Conservation (phyloP, 345 rosid genomes). For the Abelmoschus esculentus region DNA sequence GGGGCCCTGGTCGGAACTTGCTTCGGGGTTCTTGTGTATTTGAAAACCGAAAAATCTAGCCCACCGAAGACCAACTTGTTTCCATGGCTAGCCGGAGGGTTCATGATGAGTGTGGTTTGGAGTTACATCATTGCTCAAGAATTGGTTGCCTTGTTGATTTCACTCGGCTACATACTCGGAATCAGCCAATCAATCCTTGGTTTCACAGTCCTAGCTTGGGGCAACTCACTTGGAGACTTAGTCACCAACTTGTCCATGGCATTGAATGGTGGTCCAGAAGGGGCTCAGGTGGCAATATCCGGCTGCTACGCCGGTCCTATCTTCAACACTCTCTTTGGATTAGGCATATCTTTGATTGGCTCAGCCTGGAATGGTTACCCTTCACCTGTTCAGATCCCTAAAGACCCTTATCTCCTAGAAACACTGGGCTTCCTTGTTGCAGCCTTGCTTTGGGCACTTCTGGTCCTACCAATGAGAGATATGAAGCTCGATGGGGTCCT, state of each 20-base stretch:
- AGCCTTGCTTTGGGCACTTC: slow-evolving; percentile 78
- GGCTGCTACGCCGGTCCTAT: slow-evolving; percentile 93
- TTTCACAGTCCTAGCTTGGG: slow-evolving; percentile 88
- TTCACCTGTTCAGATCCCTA: slow-evolving; percentile 35
- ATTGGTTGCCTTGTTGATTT: slow-evolving; percentile 63
- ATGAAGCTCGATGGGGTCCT: slow-evolving; percentile 64
- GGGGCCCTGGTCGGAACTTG: slow-evolving; percentile 36
- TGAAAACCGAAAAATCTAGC: slow-evolving; percentile 39
- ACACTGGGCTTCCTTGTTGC: slow-evolving; percentile 58
- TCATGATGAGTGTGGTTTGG: slow-evolving; percentile 85
- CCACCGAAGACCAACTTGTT: slow-evolving; percentile 59
- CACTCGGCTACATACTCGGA: slow-evolving; percentile 58
- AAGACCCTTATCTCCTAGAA: slow-evolving; percentile 54
- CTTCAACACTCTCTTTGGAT: slow-evolving; percentile 67
- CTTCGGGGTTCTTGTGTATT: slow-evolving; percentile 46
- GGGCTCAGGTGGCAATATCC: slow-evolving; percentile 70
- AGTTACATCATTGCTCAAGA: slow-evolving; percentile 80
- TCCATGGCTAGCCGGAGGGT: slow-evolving; percentile 78
- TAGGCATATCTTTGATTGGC: slow-evolving; percentile 61
- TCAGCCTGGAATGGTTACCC: slow-evolving; percentile 56
- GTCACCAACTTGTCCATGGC: slow-evolving; percentile 75
- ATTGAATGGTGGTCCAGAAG: slow-evolving; percentile 51
- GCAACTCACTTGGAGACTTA: slow-evolving; percentile 82
- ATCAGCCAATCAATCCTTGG: slow-evolving; percentile 70
- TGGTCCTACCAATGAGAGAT: slow-evolving; percentile 53